Base-by-base conservation (phyloP, 306 rosid genomes). In the Trifolium subterraneum region DNA sequence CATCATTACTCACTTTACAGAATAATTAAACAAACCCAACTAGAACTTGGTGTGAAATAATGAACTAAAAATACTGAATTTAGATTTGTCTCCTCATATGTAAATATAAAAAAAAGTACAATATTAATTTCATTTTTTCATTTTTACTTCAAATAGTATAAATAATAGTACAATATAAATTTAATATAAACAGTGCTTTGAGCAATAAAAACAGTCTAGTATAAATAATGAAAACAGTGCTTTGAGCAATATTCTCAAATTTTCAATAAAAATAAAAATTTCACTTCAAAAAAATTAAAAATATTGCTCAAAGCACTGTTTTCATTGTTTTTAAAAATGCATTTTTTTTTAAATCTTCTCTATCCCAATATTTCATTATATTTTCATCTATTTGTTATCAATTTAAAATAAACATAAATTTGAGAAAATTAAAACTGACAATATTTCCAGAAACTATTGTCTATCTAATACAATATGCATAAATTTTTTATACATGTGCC, bases 1-100 rank as follows among this genome's bases (percentile, higher is more conserved):
- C 48, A 81, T 75, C 60, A 79, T 79, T 79, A 61, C 74, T 20
- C 67, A 20, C 79, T 78, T 70, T 76, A 65, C 70, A 42, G 2
- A 50, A 79, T 27, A 27, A 27, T 27, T 36, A 82, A 79, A 76
- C 38, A 33, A 41, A 48, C 48, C 16, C 6, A 76, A 14, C 27
- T 29, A 38, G 66, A 27, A 41, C 55, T 38, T 29, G 33, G 33
- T 29, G 33, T 67, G 64, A 74, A 64, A n/a, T 7, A 65, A 65
- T 44, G 41, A 29, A 68, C 77, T 19, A 13, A 70, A 18, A 18
- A 8, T 18, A 50, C 8, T n/a, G 5, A 8, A 3, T 8, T 51
- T 18, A 18, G 1, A 51, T 48, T n/a, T 48, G 18, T n/a, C 9
- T n/a, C 20, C 8, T 2, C 54, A 48, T n/a, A 41, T 4, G 4